Evolutionary conservation across 2,329 filamentous ascomycete species (phyloP), one percentile per base, ranked within the genome.

Genomic region (Diaporthe aspalathi): DNA sequence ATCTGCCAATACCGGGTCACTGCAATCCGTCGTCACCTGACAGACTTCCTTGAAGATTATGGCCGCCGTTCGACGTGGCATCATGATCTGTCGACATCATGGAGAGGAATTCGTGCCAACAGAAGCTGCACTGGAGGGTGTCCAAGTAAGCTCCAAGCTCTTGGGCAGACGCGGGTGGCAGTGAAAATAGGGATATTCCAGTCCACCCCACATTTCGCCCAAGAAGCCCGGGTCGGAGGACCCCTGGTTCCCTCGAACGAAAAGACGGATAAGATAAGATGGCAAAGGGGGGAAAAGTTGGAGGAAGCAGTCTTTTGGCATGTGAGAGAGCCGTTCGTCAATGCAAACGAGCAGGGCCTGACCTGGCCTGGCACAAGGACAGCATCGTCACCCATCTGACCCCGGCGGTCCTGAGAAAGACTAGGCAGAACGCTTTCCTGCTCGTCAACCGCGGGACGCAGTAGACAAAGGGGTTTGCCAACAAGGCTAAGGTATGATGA

Each of bases 231-330:
- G 50, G 50, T 2, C 20, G 14, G 66, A 54, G 38, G 49, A 68
- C 66, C 66, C 66, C 50, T 68, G 66, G 47, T 49, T 57, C 60
- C 43, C 14, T 27, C 4, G 60, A 24, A 43, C 20, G 60, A n/a
- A n/a, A n/a, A n/a, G n/a, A 38, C 60, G 60, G 66, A 68, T 52
- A 63, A 40, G 68, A 70, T 70, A 70, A 70, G 68, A 65, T 53
- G 57, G 57, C 53, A 54, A 9, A 9, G 32, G 32, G 32, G 32
- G 9, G 9, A 65, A 50, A 50, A 50, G 29, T 27, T 50, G 45
- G 27, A 17, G 45, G 45, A 47, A 27, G 27, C 7, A 12, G 16
- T 1, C 11, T 7, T 63, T 69, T 69, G 45, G 54, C 67, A 69
- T 69, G 67, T 69, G 67, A 69, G 60, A 49, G 60, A 50, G 45